Evolutionary conservation across 2,329 filamentous ascomycete species (phyloP).

Genomic region (Aspergillus puulaauensis): DNA sequence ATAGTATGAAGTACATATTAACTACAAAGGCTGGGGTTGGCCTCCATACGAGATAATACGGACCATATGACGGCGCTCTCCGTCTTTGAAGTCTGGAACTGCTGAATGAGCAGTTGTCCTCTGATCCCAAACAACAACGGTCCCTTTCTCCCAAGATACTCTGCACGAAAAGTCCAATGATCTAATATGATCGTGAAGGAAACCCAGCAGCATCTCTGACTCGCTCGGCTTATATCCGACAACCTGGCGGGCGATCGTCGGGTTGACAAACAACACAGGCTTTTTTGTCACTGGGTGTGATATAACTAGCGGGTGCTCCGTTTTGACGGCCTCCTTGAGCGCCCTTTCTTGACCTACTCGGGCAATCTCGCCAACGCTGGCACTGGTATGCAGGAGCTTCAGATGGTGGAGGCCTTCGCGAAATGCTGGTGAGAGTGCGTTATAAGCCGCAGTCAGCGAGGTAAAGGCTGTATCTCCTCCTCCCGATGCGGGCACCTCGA

Average conservation of each 20-base stretch:
- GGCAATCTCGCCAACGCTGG: constrained; percentile 10
- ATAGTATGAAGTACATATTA: neutral
- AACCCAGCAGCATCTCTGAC: constrained; percentile 4
- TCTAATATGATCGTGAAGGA: constrained; percentile 12
- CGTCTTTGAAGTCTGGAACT: constrained; percentile 12
- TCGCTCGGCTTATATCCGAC: constrained; percentile 12
- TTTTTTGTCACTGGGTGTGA: constrained; percentile 6
- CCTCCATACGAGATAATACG: constrained; percentile 14
- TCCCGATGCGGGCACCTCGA: constrained; percentile 9
- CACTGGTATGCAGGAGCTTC: constrained; percentile 12
- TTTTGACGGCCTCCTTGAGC: constrained; percentile 11
- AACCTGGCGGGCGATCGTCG: constrained; percentile 10
- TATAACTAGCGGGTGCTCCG: constrained; percentile 10
- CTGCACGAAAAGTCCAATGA: constrained; percentile 11
- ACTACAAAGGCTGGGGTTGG: constrained; percentile 2
- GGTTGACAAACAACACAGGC: constrained; percentile 11
- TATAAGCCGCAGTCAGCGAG: constrained; percentile 10
- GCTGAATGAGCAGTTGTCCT: constrained; percentile 10
- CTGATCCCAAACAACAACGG: constrained; percentile 14
- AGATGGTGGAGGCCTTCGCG: constrained; percentile 7
- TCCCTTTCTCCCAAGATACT: constrained; percentile 9
- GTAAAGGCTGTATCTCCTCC: constrained; percentile 11
- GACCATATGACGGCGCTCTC: constrained; percentile 12
- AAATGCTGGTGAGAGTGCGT: constrained; percentile 10
- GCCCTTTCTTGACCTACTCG: constrained; percentile 11